A percentile compares a stretch with the other conserved stretches of the same genome.
Evolutionary conservation across 2,329 filamentous ascomycete species (phyloP).

Genomic region (Alternaria panax): DNA sequence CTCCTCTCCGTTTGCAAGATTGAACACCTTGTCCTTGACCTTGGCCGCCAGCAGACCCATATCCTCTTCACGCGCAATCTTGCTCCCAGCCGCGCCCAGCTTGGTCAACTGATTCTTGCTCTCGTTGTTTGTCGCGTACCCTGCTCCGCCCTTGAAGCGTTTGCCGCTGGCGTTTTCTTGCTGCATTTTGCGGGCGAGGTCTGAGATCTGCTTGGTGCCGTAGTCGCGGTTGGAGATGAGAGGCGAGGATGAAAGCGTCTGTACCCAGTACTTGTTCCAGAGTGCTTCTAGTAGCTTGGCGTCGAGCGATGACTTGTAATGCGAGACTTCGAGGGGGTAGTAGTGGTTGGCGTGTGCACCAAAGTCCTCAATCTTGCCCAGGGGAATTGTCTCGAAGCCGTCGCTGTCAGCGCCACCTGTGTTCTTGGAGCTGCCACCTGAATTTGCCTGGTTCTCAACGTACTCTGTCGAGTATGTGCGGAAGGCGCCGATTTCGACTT

Average conservation of each 20-base stretch:
- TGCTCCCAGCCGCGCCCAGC: slow-evolving; percentile 66
- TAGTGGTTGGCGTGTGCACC: slow-evolving; percentile 90
- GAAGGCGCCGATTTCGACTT: slow-evolving; percentile 97
- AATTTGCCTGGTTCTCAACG: slow-evolving; percentile 53
- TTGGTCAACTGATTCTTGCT: slow-evolving; percentile 61
- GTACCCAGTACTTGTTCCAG: slow-evolving; percentile 99
- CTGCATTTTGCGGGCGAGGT: slow-evolving; percentile 82
- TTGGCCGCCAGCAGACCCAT: slow-evolving; percentile 69
- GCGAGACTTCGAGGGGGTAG: slow-evolving; percentile 88
- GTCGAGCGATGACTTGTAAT: slow-evolving; percentile 94
- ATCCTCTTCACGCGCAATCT: slow-evolving; percentile 68
- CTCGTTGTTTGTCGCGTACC: slow-evolving; percentile 6
- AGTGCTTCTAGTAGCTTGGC: slow-evolving; percentile 83
- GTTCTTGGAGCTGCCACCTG: slow-evolving; percentile 38
- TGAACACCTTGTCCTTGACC: slow-evolving; percentile 70
- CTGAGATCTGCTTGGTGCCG: slow-evolving; percentile 87
- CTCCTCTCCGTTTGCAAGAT: slow-evolving; percentile 17
- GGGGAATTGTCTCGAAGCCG: slow-evolving; percentile 79
- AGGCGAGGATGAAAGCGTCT: slow-evolving; percentile 89
- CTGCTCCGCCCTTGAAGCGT: slow-evolving; percentile 34
- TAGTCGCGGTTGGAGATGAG: slow-evolving; percentile 93
- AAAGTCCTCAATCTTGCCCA: slow-evolving; percentile 95
- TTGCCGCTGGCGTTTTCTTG: slow-evolving; percentile 63
- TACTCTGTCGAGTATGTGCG: slow-evolving; percentile 84
- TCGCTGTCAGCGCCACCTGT: slow-evolving; percentile 58